Conservation (phyloP, 2,329 filamentous ascomycete genomes). For the Penicillium brevicompactum region DNA sequence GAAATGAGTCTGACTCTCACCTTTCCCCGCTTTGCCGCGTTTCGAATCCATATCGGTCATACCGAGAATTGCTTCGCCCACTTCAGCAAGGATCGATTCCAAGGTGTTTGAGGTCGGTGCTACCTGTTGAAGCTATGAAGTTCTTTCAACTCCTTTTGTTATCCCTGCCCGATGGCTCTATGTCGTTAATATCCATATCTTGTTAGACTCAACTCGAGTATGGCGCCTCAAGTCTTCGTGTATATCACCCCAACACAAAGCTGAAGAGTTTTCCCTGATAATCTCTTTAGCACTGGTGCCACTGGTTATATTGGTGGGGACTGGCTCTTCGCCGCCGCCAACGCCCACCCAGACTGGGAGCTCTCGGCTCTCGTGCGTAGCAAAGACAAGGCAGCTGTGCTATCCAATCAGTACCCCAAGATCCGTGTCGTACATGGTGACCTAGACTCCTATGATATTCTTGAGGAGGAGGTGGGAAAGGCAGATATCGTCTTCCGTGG, state of each 20-base stretch:
- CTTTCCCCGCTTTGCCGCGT: no score
- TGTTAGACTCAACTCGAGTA: not conserved
- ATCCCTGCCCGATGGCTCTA: no score
- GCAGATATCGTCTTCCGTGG: conserved; percentile 51
- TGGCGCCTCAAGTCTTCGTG: conserved; percentile 31
- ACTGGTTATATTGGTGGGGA: conserved; percentile 60
- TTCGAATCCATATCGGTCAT: no score
- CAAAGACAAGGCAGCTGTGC: conserved; percentile 44
- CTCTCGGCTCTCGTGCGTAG: conserved; percentile 48
- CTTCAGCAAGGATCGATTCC: no score
- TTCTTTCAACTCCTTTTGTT: no score
- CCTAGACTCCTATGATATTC: conserved; percentile 43
- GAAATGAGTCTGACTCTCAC: no score
- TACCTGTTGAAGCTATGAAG: no score
- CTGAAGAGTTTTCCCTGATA: conserved; percentile 14
- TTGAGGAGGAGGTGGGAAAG: conserved; percentile 49
- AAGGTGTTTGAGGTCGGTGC: no score
- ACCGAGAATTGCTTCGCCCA: no score
- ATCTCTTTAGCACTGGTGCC: conserved; percentile 47
- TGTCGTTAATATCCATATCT: no score
- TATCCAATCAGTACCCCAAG: conserved; percentile 43
- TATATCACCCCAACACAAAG: conserved; percentile 25
- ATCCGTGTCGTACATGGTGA: conserved; percentile 47
- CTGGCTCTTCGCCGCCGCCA: conserved; percentile 48
- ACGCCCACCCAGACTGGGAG: conserved; percentile 52